A percentile compares a stretch with the other conserved stretches of the same genome.
phyloP scores from a whole-genome alignment of 2,329 filamentous ascomycete species.

The Tothia fuscella region DNA sequence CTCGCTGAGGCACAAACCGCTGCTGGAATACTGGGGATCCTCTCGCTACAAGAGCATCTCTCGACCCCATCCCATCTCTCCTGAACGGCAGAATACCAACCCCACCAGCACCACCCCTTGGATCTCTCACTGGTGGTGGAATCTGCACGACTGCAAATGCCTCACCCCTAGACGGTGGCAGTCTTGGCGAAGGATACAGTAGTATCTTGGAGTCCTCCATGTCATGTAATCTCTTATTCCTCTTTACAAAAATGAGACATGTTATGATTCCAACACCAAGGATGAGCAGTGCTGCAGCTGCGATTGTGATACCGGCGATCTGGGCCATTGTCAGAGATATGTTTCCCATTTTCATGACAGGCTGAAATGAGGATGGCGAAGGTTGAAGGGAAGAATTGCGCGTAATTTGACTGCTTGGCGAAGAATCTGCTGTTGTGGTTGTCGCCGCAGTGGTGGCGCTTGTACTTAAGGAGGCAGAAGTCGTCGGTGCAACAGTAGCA shows the following conservation, averaged over 20 bases:
- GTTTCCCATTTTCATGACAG: too few species aligned
- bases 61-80: too few species aligned
- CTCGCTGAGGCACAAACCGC: neutral
- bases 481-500: constrained; percentile 11
- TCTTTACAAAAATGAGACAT: constrained; percentile 23
- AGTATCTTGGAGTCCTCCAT: constrained; percentile 12
- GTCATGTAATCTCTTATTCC: constrained; percentile 22
- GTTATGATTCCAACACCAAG: constrained; percentile 27
- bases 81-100: neutral
- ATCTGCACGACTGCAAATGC: neutral
- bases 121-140: neutral
- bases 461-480: neutral
- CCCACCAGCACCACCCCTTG: neutral
- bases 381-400: too few species aligned
- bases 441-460: constrained; percentile 10
- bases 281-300: constrained; percentile 24
- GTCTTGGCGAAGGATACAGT: too few species aligned
- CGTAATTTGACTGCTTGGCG: neutral
- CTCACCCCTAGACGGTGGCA: too few species aligned
- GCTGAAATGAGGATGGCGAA: too few species aligned
- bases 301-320: constrained; percentile 27
- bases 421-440: constrained; percentile 1
- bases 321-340: constrained; percentile 24
- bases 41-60: too few species aligned
- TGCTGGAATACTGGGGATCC: too few species aligned